A percentile compares a stretch with the other conserved stretches of the same genome.
Evolutionary conservation across 345 rosid species (phyloP).

Genomic region (Sonneratia alba): DNA sequence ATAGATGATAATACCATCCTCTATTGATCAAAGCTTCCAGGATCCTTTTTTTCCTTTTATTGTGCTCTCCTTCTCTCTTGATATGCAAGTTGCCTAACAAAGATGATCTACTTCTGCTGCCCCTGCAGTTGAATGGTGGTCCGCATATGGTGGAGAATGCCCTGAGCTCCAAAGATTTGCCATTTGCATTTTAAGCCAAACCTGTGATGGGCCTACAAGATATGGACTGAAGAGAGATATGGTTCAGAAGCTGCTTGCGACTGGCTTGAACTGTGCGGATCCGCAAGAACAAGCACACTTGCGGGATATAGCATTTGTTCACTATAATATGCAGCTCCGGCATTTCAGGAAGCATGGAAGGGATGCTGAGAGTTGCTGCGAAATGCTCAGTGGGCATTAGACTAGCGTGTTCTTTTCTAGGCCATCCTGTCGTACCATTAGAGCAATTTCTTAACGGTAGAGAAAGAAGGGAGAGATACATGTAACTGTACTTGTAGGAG

Average conservation of each 20-base stretch:
- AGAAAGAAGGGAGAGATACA: too few relatives aligned
- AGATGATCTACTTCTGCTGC: not conserved
- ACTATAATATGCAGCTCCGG: slow-evolving; percentile 39
- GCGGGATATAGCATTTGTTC: slow-evolving; percentile 26
- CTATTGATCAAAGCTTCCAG: not conserved
- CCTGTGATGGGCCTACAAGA: slow-evolving; percentile 42
- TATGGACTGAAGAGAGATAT: slow-evolving; percentile 36
- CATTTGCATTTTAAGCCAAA: slow-evolving; percentile 38
- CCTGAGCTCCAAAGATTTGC: slow-evolving; percentile 52
- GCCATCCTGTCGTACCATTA: not conserved
- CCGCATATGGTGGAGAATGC: slow-evolving; percentile 25
- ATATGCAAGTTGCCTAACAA: not conserved
- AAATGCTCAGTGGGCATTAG: not conserved
- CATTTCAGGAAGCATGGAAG: slow-evolving; percentile 4
- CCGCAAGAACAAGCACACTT: slow-evolving; percentile 16
- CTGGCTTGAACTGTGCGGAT: slow-evolving; percentile 17
- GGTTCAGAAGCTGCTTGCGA: slow-evolving; percentile 32
- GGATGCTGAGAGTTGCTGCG: not conserved
- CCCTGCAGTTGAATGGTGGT: slow-evolving; percentile 52
- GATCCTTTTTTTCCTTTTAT: not conserved
- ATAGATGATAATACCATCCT: too few relatives aligned
- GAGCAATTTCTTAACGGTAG: too few relatives aligned
- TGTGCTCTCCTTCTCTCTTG: not conserved
- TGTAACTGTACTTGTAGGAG: too few relatives aligned
- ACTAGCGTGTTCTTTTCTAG: not conserved